Conservation (phyloP, 2,329 filamentous ascomycete genomes). For the Parafenestella ontariensis region DNA sequence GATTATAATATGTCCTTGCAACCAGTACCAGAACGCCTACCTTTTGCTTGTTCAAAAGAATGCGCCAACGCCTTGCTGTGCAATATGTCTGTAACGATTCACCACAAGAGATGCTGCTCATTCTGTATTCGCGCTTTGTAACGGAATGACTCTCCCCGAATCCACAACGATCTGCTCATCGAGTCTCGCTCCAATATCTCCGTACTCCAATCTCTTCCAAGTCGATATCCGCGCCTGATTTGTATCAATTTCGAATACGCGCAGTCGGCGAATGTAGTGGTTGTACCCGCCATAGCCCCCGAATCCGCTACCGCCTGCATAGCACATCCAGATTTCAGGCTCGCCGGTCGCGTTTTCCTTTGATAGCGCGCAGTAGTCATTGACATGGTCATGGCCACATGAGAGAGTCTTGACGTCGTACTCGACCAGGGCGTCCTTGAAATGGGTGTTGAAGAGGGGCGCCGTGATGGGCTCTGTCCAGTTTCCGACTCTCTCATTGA, state of each 20-base stretch:
- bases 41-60: neutral
- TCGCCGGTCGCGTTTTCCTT: conserved; percentile 54
- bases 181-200: conserved; percentile 59
- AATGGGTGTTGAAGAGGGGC: conserved; percentile 88
- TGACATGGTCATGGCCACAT: conserved; percentile 95
- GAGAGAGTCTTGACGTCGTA: conserved; percentile 86
- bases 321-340: conserved; percentile 91
- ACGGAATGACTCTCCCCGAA: conserved; percentile 56
- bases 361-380: conserved; percentile 87
- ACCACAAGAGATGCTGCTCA: neutral
- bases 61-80: conserved; percentile 4
- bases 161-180: conserved; percentile 69
- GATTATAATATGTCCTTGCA: too few species aligned
- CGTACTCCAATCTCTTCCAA: conserved; percentile 86
- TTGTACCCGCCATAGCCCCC: conserved; percentile 94
- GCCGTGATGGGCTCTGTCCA: conserved; percentile 88
- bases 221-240: conserved; percentile 88
- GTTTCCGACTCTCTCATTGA: conserved; percentile 68
- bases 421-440: conserved; percentile 86
- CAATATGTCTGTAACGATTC: neutral
- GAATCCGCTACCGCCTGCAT: conserved; percentile 88
- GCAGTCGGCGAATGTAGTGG: conserved; percentile 80
- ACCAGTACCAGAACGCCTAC: neutral
- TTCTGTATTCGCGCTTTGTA: conserved; percentile 14
- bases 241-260: conserved; percentile 92